A percentile compares a stretch with the other conserved stretches of the same genome.
Evolutionary conservation across 164 flowering plant genomes (phyloP).

Genomic region (Akebia trifoliata): DNA sequence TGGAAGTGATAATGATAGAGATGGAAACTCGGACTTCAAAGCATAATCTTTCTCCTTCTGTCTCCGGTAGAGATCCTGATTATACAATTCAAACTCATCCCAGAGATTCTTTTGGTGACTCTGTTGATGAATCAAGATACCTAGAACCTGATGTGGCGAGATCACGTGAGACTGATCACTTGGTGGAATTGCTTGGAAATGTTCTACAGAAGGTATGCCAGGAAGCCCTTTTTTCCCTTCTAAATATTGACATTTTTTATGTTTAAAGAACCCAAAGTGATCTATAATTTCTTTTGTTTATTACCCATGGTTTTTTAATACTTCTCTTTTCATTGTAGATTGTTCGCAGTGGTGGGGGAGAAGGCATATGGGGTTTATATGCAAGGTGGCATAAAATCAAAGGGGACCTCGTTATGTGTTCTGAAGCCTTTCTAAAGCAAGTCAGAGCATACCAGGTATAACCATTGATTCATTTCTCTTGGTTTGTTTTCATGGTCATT

Average conservation of each 20-base stretch:
- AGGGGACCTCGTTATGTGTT: slow-evolving; percentile 81
- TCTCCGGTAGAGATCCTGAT: slow-evolving; percentile 1
- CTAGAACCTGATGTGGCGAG: slow-evolving; percentile 19
- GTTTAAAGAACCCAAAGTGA: neutral
- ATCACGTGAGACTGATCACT: slow-evolving; percentile 47
- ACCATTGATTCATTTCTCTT: too few species aligned
- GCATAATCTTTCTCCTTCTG: slow-evolving; percentile 8
- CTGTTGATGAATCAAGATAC: slow-evolving; percentile 9
- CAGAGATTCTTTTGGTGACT: slow-evolving; percentile 12
- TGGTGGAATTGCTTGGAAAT: slow-evolving; percentile 64
- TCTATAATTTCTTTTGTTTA: slow-evolving; percentile 1
- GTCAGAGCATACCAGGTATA: slow-evolving; percentile 85
- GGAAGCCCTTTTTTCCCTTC: neutral
- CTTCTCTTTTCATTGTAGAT: slow-evolving; percentile 30
- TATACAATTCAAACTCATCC: slow-evolving; percentile 3
- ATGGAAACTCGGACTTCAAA: slow-evolving; percentile 44
- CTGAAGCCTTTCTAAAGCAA: slow-evolving; percentile 91
- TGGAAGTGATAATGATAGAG: slow-evolving; percentile 55
- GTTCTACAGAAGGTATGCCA: slow-evolving; percentile 54
- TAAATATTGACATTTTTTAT: neutral
- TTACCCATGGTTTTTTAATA: neutral
- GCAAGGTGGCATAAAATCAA: slow-evolving; percentile 89
- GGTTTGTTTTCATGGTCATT: too few species aligned
- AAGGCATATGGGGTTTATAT: slow-evolving; percentile 83
- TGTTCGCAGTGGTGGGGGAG: slow-evolving; percentile 52